These are phyloP conservation scores for Acephala macrosclerotiorum DNA, from an alignment of 2,329 filamentous ascomycete genomes.

Conservation along the genomic window DNA sequence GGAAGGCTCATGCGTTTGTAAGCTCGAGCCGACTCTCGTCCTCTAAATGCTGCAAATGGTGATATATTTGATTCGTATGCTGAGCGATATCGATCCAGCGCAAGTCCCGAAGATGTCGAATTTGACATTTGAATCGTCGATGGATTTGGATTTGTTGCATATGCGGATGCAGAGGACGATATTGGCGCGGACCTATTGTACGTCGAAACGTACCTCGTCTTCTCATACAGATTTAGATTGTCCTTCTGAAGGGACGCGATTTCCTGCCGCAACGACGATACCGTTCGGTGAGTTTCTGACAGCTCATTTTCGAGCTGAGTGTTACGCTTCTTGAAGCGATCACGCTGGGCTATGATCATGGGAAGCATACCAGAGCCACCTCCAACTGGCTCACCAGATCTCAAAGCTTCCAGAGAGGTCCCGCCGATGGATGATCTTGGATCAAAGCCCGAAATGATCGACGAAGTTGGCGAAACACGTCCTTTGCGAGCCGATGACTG, in stretches of 20 bases:
- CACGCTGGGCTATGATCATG: conserved; percentile 97
- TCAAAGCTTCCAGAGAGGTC: conserved; percentile 62
- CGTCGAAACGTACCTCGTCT: conserved; percentile 93
- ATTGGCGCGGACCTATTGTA: conserved; percentile 78
- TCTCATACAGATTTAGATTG: conserved; percentile 95
- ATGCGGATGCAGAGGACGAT: conserved; percentile 69
- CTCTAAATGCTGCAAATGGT: conserved; percentile 93
- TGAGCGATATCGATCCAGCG: conserved; percentile 84
- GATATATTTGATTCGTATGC: conserved; percentile 96
- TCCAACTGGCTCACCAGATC: conserved; percentile 69
- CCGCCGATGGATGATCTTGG: conserved; percentile 60
- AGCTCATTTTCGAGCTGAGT: conserved; percentile 89
- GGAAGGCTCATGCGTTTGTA: conserved; percentile 93
- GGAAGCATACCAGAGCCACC: conserved; percentile 89
- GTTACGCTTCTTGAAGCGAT: conserved; percentile 98
- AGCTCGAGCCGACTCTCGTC: conserved; percentile 89
- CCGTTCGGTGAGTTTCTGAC: conserved; percentile 80
- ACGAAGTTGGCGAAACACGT: conserved; percentile 89
- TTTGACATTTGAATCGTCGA: conserved; percentile 70
- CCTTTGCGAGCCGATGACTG: conserved; percentile 66
- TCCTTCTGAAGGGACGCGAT: conserved; percentile 93
- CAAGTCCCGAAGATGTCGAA: conserved; percentile 67
- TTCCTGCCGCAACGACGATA: conserved; percentile 89
- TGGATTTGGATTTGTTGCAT: conserved; percentile 75
- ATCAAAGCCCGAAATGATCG: conserved; percentile 97